Evolutionary conservation across 2,329 filamentous ascomycete species (phyloP).

Genomic region (Phialophora tarda): DNA sequence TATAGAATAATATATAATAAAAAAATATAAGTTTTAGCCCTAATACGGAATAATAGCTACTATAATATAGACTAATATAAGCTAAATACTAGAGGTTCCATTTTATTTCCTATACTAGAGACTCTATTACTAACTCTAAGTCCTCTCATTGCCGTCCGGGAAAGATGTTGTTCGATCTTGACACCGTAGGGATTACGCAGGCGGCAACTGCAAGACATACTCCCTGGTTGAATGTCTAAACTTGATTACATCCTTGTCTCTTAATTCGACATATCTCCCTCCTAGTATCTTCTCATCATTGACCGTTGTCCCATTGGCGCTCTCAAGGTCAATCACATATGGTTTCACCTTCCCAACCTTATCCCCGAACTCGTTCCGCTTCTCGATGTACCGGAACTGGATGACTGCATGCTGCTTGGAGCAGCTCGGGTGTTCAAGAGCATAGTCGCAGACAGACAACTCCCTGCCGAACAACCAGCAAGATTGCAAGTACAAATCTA

Average conservation of each 20-base stretch:
- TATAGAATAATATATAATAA: no score
- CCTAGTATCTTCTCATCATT: slow-evolving; percentile 76
- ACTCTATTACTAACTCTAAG: no score
- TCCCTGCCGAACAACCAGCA: slow-evolving; percentile 93
- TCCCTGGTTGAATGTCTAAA: slow-evolving; percentile 90
- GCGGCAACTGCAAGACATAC: slow-evolving; percentile 89
- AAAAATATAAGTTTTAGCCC: no score
- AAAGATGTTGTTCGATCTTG: neutral
- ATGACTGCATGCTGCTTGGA: slow-evolving; percentile 96
- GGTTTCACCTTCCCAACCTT: slow-evolving; percentile 78
- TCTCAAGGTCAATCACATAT: slow-evolving; percentile 92
- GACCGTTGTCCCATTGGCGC: slow-evolving; percentile 84
- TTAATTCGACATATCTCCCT: slow-evolving; percentile 82
- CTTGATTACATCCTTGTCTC: slow-evolving; percentile 84
- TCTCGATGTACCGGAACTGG: slow-evolving; percentile 86
- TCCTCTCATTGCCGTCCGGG: no score
- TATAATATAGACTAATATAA: no score
- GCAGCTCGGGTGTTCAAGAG: slow-evolving; percentile 86
- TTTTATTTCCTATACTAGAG: no score
- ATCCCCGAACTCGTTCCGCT: slow-evolving; percentile 85
- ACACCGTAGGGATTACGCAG: slow-evolving; percentile 29
- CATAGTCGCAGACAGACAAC: slow-evolving; percentile 76
- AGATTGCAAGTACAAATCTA: slow-evolving; percentile 75
- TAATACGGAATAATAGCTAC: no score
- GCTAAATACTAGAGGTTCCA: no score